Base-by-base conservation (phyloP, 371 early-diverging fungal genomes). In the Capniomyces stellatus region DNA sequence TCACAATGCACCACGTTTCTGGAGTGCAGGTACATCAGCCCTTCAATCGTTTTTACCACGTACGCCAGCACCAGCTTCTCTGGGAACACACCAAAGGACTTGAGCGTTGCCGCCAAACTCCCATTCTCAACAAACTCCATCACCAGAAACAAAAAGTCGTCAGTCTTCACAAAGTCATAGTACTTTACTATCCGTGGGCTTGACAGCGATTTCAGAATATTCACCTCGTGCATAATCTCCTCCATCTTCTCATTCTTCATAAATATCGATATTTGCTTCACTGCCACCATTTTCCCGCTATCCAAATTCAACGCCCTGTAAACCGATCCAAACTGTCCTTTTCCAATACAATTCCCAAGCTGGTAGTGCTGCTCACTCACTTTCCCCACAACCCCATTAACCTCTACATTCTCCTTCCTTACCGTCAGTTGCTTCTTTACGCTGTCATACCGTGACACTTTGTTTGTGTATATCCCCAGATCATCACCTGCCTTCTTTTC, bases 81-180 rank as follows among this genome's bases (percentile, higher is more conserved):
- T 0, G 92, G 87, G 51, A 98, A 85, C 29, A 76, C 73, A 0
- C 94, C 95, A 73, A 93, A 96, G 29, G 87, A 82, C 64, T 87
- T 86, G 21, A 87, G 71, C 15, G 89, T 84, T 3, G 79, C 81
- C 63, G 84, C 74, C 21, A 98, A 74, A 2, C 94, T 94, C 10
- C 98, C 98, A 58, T 91, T 88, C 64, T 96, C 96, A 35, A 91
- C 94, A 64, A 78, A 86, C 83, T 92, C 95, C 64, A 94, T 73
- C 19, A 92, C 76, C 50, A 94, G 83, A 62, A 87, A 82, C 23
- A 92, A 65, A 54, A 77, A 71, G 6, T 73, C 72, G 23, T 75
- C 67, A 1, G 81, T 82, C 48, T 79, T 80, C 23, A 86, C 75
- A 64, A 84, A 91, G 0, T 90, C 92, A 30, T 77, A 63, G 56